phyloP scores from a whole-genome alignment of 306 rosid genomes.

The Vachellia collinsii region DNA sequence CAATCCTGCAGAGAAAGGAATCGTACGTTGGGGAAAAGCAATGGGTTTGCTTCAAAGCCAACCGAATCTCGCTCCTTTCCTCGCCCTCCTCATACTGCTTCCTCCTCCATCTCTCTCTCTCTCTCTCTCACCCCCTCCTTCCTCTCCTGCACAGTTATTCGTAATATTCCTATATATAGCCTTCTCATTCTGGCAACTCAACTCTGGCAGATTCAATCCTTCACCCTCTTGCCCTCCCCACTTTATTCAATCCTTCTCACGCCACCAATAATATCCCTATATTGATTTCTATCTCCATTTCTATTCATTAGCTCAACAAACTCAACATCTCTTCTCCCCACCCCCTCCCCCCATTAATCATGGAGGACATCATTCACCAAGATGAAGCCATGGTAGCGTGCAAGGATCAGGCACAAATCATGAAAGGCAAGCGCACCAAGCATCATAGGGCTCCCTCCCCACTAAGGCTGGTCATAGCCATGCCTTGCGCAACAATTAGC shows the following conservation, averaged over 20 bases:
- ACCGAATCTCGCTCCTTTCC: constrained; percentile 96
- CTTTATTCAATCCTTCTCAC: constrained; percentile 28
- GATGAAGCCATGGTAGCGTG: constrained; percentile 27
- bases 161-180: constrained; percentile 41
- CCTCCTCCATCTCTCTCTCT: constrained; percentile 49
- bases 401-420: constrained; percentile 42
- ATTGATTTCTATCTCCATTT: background rate
- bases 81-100: constrained; percentile 57
- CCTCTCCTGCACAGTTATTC: constrained; percentile 4
- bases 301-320: constrained; percentile 39
- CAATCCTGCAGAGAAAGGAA: constrained; percentile 74
- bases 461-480: background rate
- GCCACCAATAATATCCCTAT: constrained; percentile 24
- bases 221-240: constrained; percentile 8
- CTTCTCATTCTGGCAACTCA: constrained; percentile 60
- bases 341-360: background rate
- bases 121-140: no score
- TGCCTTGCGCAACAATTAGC: background rate
- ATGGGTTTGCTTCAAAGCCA: constrained; percentile 97
- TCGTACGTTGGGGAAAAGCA: constrained; percentile 87
- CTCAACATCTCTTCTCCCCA: background rate
- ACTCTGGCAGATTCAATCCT: constrained; percentile 49
- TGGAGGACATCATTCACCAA: constrained; percentile 42
- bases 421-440: constrained; percentile 78
- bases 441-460: constrained; percentile 63